phyloP scores from a whole-genome alignment of 495 filamentous ascomycete genomes.

The Aspergillus steynii region DNA sequence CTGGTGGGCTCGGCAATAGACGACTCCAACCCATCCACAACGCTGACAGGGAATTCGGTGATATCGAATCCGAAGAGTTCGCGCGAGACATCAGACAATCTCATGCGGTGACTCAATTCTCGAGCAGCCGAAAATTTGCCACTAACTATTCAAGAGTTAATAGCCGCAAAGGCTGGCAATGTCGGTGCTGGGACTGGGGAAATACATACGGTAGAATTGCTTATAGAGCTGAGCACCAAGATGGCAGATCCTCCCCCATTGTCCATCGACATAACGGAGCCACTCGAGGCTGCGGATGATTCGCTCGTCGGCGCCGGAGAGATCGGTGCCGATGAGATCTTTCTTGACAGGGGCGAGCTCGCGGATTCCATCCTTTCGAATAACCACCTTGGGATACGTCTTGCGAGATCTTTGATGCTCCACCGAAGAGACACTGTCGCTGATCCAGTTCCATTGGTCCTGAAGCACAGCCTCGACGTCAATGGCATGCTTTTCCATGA shows the following conservation, averaged over 20 bases:
- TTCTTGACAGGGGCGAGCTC: slow-evolving; percentile 49
- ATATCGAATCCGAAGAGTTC: slow-evolving; percentile 45
- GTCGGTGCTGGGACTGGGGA: background rate
- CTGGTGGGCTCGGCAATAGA: slow-evolving; percentile 30
- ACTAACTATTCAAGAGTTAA: slow-evolving; percentile 21
- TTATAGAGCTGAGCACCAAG: slow-evolving; percentile 70
- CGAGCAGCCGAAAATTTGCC: slow-evolving; percentile 66
- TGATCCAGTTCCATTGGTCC: slow-evolving; percentile 56
- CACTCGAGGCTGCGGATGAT: slow-evolving; percentile 83
- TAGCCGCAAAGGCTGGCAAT: background rate
- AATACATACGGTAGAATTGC: slow-evolving; percentile 42
- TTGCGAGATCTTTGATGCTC: slow-evolving; percentile 33
- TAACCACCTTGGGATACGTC: slow-evolving; percentile 34
- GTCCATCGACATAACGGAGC: slow-evolving; percentile 70
- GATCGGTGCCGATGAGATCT: slow-evolving; percentile 64
- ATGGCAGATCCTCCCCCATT: slow-evolving; percentile 70
- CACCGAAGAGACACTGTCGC: slow-evolving; percentile 28
- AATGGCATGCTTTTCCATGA: slow-evolving; percentile 56
- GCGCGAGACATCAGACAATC: slow-evolving; percentile 40
- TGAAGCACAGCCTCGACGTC: slow-evolving; percentile 53
- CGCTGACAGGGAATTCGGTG: slow-evolving; percentile 29
- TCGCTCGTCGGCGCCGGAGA: slow-evolving; percentile 62
- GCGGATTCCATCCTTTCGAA: slow-evolving; percentile 33
- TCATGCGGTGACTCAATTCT: slow-evolving; percentile 52
- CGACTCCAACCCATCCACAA: slow-evolving; percentile 25